Base-by-base conservation (phyloP, 2,329 filamentous ascomycete species). In the Volutella citrinella region DNA sequence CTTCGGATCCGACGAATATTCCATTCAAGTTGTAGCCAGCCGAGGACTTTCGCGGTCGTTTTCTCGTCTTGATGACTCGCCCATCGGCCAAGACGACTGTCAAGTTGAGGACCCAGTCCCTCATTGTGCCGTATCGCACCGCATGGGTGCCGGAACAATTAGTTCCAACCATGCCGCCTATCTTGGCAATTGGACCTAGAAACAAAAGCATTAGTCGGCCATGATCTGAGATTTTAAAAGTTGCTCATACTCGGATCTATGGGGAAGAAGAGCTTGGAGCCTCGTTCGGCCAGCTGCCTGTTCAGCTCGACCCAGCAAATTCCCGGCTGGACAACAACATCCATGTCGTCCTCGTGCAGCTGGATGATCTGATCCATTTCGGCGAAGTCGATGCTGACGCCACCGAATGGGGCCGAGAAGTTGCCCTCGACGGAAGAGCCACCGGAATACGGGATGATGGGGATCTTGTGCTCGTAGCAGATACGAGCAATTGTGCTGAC, bases 231-330 rank as follows among this genome's bases (percentile, higher is more conserved):
- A n/a, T n/a, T n/a, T n/a, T n/a, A n/a, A n/a, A n/a, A n/a, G n/a
- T n/a, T 7, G 19, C n/a, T 57, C 66, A 43, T 48, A 57, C 86
- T 86, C 10, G 90, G 90, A 54, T 96, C 90, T 10, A 95, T 82
- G 2, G 90, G 90, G 56, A 95, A 94, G 65, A 95, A 95, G 2
- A 96, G 75, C 0, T 87, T 87, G 5, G 77, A 82, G 23, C 77
- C 72, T 60, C 84, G 78, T 52, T 85, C 80, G 30, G 80, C 72
- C 29, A 82, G 58, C 49, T 78, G 65, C 45, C 84, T 78, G 52
- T 96, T 96, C 38, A 96, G 66, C 32, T 85, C 80, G 74, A 94
- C 89, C 89, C 89, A 96, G n/a, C 84, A 83, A 9, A 96, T 82
- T 7, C 85, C 86, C 5, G 90, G 90, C 59, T 96, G 90, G 4